Base-by-base conservation (phyloP, 106 monocot species). In the Phalaenopsis aphrodite region DNA sequence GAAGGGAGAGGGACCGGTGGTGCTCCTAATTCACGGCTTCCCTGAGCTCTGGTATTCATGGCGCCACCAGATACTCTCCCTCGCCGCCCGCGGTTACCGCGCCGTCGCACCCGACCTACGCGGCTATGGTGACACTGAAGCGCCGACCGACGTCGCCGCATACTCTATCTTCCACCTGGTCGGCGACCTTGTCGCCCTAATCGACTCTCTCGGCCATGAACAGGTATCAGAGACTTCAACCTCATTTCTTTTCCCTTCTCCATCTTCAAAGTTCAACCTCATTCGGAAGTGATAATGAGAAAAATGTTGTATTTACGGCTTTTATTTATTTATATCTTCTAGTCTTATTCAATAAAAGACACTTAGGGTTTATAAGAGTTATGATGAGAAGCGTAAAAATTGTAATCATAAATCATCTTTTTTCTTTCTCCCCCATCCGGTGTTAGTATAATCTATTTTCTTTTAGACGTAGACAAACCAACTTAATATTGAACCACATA, bases 21-120 rank as follows among this genome's bases (percentile, higher is more conserved):
- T 93, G 15, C 81, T 90, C 43, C 56, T 93, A 77, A 37, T 93
- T 49, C 92, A 93, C 69, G 92, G 92, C 21, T 93, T 93, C 79
- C 90, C 90, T 18, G 92, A 93, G 86, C 82, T 90, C 17, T 93
- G 92, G 92, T 93, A 93, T 81, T 78, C 90, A 10, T 93, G 92
- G 92, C 86, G 90, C 56, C 88, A 93, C 83, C 92, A 93, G 77
- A 88, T 93, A 42, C 41, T 67, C 52, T 57, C 45, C 57, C 84
- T 93, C 37, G 79, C 92, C 42, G 79, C 75, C 17, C 80, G 79
- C 24, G 92, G 92, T 5, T 93, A 71, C 83, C 87, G 80, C 43
- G 84, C 86, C 76, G 80, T 92, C 55, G 89, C 92, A 5, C 89
- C 89, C 21, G 89, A 93, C 61, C 89, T 90, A 83, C 85, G 93